A percentile compares a stretch with the other conserved stretches of the same genome.
These are phyloP conservation scores for Malus hybrid DNA, from an alignment of 331 rosid species.

Conservation along the genomic window DNA sequence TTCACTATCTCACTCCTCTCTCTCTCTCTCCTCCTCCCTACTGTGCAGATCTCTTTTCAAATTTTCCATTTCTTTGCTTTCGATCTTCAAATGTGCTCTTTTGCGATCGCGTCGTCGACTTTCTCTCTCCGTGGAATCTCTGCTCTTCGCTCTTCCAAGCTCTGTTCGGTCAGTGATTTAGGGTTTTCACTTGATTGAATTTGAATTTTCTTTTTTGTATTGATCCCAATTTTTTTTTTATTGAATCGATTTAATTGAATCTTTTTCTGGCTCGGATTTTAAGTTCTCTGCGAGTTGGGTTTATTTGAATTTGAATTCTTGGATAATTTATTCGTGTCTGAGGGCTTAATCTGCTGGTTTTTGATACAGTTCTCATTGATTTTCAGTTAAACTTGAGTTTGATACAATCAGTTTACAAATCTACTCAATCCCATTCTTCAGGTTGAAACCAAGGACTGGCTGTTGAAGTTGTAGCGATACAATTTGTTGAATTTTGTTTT, in stretches of 20 bases:
- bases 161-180: constrained; percentile 29
- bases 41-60: constrained; percentile 31
- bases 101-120: constrained; percentile 4
- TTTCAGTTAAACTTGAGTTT: not conserved
- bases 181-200: constrained; percentile 2
- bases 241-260: not conserved
- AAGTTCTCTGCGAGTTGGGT: not conserved
- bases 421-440: not conserved
- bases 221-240: not conserved
- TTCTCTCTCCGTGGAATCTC: constrained; percentile 5
- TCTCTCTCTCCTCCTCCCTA: not conserved
- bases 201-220: not conserved
- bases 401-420: not conserved
- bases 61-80: not conserved
- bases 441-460: not conserved
- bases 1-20: constrained; percentile 13
- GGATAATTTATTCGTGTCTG: not conserved
- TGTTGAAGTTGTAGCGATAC: not conserved
- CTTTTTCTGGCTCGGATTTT: not conserved
- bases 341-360: not conserved
- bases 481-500: not conserved
- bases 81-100: constrained; percentile 39
- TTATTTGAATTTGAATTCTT: not conserved
- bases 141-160: constrained; percentile 17
- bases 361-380: not conserved